Evolutionary conservation across 1,284 basidiomycete genomes (phyloP).

Genomic region (Kalmanozyma brasiliensis): DNA sequence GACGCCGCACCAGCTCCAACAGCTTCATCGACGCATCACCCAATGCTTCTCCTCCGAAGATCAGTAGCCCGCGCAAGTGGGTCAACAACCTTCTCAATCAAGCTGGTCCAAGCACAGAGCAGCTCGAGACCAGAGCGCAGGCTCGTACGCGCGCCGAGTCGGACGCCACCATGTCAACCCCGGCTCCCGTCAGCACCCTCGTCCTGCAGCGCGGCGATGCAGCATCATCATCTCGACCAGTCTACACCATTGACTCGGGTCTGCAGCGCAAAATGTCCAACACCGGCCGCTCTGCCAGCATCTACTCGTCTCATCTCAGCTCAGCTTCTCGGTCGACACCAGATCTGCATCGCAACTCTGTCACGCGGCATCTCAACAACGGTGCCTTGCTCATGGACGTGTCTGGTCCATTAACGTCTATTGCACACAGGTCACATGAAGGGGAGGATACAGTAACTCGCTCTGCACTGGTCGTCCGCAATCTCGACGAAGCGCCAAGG

Average conservation of each 20-base stretch:
- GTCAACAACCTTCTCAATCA: constrained; percentile 38
- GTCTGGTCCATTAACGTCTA: constrained; percentile 18
- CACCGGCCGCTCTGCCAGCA: constrained; percentile 18
- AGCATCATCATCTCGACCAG: constrained; percentile 13
- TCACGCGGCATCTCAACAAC: constrained; percentile 39
- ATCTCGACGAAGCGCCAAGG: constrained; percentile 52
- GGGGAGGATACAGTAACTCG: neutral
- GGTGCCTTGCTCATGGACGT: constrained; percentile 35
- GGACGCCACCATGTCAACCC: constrained; percentile 20
- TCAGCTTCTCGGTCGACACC: constrained; percentile 41
- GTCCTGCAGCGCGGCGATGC: constrained; percentile 15
- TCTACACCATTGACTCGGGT: constrained; percentile 41
- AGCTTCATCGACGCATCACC: constrained; percentile 11
- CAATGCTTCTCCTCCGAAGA: constrained; percentile 19
- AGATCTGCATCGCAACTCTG: constrained; percentile 27
- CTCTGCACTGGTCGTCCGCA: constrained; percentile 43
- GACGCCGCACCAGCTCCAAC: constrained; percentile 26
- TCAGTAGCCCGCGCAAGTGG: constrained; percentile 44
- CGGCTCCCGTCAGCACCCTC: constrained; percentile 33
- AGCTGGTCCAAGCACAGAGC: constrained; percentile 17
- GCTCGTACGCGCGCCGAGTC: constrained; percentile 25
- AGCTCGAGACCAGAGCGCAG: constrained; percentile 40
- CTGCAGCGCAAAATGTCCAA: constrained; percentile 22
- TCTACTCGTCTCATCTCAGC: constrained; percentile 46
- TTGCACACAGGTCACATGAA: constrained; percentile 7